These are phyloP conservation scores for Alternaria ethzedia DNA, from an alignment of 2,329 filamentous ascomycete species.

Conservation along the genomic window DNA sequence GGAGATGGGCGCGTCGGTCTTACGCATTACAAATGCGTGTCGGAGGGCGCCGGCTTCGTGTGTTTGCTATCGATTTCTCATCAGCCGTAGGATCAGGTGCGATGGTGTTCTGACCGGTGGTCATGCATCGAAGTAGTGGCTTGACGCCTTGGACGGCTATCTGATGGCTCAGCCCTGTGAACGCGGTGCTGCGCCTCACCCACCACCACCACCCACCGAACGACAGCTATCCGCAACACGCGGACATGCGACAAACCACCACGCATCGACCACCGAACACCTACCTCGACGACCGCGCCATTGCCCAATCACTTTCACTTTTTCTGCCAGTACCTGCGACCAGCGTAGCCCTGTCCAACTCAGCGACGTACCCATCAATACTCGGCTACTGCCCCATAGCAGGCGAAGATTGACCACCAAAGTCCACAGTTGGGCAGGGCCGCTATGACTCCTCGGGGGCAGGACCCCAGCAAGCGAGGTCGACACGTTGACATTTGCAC, in stretches of 20 bases:
- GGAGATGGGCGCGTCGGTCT: background rate
- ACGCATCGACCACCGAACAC: slow-evolving; percentile 12
- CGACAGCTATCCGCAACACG: slow-evolving; percentile 9
- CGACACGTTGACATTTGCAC: slow-evolving; percentile 15
- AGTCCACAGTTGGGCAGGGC: slow-evolving; percentile 7
- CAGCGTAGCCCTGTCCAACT: slow-evolving; percentile 30
- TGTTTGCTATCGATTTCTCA: slow-evolving; percentile 10
- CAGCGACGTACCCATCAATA: background rate
- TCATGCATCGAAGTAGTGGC: slow-evolving; percentile 9
- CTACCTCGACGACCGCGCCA: slow-evolving; percentile 8
- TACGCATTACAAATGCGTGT: background rate
- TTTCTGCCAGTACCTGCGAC: slow-evolving; percentile 37
- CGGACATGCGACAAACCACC: slow-evolving; percentile 6
- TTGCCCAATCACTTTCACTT: slow-evolving; percentile 24
- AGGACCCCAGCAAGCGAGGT: background rate
- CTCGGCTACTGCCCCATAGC: background rate
- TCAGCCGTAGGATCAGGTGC: slow-evolving; percentile 4
- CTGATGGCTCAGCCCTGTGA: slow-evolving; percentile 9
- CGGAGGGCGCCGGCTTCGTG: background rate
- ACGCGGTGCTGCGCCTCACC: slow-evolving; percentile 17
- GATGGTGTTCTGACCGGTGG: background rate
- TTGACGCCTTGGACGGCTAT: slow-evolving; percentile 4
- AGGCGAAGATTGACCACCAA: background rate
- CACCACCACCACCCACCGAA: background rate
- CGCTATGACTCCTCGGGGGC: background rate